Evolutionary conservation across 129 eudicot species (phyloP).

Genomic region (Saposhnikovia divaricata): DNA sequence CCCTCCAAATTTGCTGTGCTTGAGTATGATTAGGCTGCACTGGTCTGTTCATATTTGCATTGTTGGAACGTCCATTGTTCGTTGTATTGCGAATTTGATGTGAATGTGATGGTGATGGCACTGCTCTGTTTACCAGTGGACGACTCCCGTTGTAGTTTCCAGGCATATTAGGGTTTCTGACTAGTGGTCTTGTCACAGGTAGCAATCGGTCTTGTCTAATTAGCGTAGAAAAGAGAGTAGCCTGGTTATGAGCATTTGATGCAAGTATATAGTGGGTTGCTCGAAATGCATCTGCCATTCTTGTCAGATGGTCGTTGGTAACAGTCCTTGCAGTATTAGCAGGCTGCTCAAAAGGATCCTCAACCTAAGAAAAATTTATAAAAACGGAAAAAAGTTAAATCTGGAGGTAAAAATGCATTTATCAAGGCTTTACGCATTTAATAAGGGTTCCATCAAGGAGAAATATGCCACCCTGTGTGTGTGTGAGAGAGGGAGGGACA

Average conservation of each 20-base stretch:
- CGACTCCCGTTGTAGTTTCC: conserved; percentile 12
- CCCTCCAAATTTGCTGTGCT: conserved; percentile 50
- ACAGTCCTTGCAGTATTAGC: conserved; percentile 69
- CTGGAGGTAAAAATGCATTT: neutral
- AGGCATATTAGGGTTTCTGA: conserved; percentile 11
- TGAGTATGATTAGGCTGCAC: conserved; percentile 34
- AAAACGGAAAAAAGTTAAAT: conserved; percentile 6
- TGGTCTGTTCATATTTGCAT: conserved; percentile 8
- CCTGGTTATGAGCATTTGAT: conserved; percentile 23
- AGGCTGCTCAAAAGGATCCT: conserved; percentile 97
- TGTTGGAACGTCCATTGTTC: conserved; percentile 18
- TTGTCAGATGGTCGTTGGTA: conserved; percentile 31
- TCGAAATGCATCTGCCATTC: conserved; percentile 47
- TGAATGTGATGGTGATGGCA: conserved; percentile 19
- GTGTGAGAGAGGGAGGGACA: conserved; percentile 24
- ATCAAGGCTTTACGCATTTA: neutral
- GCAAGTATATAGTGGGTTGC: conserved; percentile 34
- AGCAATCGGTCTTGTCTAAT: conserved; percentile 40
- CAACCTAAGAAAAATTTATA: conserved; percentile 33
- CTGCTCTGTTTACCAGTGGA: conserved; percentile 20
- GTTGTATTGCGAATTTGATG: conserved; percentile 26
- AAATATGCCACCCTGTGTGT: conserved; percentile 7
- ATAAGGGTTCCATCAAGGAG: neutral
- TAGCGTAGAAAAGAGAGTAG: conserved; percentile 25
- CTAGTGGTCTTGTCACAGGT: conserved; percentile 29